Conservation (phyloP, 2,329 filamentous ascomycete species). For the Sordariomycetes sp. region DNA sequence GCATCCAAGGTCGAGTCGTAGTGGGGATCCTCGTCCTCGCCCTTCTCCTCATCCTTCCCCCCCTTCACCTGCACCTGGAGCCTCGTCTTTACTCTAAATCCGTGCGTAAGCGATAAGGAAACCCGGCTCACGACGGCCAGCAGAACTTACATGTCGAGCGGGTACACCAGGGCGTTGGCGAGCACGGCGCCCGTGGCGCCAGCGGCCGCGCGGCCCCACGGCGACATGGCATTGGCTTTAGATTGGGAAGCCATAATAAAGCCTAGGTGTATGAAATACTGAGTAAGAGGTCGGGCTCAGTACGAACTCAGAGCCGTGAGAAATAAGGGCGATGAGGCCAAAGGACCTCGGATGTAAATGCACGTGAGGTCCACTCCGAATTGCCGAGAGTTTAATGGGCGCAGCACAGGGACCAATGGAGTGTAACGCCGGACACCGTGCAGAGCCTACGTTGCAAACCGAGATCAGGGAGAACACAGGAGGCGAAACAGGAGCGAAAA, state of each 20-base stretch:
- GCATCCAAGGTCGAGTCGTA: slow-evolving; percentile 86
- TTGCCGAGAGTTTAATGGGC: background rate
- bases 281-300: background rate
- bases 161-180: slow-evolving; percentile 92
- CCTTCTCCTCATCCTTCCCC: slow-evolving; percentile 23
- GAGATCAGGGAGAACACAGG: background rate
- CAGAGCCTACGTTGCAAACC: background rate
- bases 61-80: slow-evolving; percentile 74
- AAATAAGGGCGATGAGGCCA: background rate
- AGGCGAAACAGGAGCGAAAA: background rate
- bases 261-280: background rate
- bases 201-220: slow-evolving; percentile 88
- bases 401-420: background rate
- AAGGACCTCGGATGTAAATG: background rate
- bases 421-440: background rate
- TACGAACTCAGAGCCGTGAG: background rate
- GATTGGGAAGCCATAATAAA: slow-evolving; percentile 40
- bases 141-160: slow-evolving; percentile 76
- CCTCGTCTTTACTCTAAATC: slow-evolving; percentile 77
- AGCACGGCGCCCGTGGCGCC: slow-evolving; percentile 88
- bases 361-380: background rate
- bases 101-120: slow-evolving; percentile 1
- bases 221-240: slow-evolving; percentile 63
- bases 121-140: background rate
- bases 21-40: slow-evolving; percentile 47